Conservation (phyloP, 2,329 filamentous ascomycete genomes). For the Chaetoscypha palmicola region DNA sequence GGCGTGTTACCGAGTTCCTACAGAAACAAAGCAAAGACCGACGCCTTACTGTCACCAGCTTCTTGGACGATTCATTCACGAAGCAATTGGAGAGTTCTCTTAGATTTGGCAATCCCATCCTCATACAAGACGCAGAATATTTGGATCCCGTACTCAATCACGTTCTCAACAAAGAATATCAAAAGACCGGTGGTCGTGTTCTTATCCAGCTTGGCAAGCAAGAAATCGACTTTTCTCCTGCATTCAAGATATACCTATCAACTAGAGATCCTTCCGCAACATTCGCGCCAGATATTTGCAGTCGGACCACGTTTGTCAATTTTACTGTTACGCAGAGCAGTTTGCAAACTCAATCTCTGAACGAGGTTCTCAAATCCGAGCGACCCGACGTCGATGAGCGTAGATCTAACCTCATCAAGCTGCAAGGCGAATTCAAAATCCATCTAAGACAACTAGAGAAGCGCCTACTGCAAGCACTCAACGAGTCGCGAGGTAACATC, state of each 20-base stretch:
- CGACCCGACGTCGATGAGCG: constrained; percentile 95
- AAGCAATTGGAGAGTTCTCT: constrained; percentile 96
- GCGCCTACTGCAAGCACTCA: constrained; percentile 85
- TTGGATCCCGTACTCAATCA: constrained; percentile 96
- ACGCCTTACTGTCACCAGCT: constrained; percentile 92
- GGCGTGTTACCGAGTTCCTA: constrained; percentile 87
- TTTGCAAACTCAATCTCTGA: constrained; percentile 93
- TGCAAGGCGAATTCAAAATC: constrained; percentile 99
- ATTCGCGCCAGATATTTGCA: constrained; percentile 95
- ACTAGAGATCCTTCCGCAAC: constrained; percentile 93
- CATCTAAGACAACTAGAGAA: constrained; percentile 94
- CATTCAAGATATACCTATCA: constrained; percentile 91
- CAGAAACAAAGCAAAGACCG: constrained; percentile 92
- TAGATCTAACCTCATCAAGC: constrained; percentile 93
- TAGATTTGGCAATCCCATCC: constrained; percentile 94
- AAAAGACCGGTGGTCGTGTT: constrained; percentile 95
- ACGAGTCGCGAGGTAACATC: constrained; percentile 96
- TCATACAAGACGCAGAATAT: constrained; percentile 97
- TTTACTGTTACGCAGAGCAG: constrained; percentile 99
- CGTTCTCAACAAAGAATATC: constrained; percentile 98
- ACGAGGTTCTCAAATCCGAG: constrained; percentile 95
- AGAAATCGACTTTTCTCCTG: constrained; percentile 96
- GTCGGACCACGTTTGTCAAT: constrained; percentile 97
- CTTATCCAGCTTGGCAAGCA: constrained; percentile 97
- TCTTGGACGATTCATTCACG: constrained; percentile 94